These are phyloP conservation scores for Penicillium psychrosexuale DNA, from an alignment of 2,329 filamentous ascomycete genomes.

Conservation along the genomic window DNA sequence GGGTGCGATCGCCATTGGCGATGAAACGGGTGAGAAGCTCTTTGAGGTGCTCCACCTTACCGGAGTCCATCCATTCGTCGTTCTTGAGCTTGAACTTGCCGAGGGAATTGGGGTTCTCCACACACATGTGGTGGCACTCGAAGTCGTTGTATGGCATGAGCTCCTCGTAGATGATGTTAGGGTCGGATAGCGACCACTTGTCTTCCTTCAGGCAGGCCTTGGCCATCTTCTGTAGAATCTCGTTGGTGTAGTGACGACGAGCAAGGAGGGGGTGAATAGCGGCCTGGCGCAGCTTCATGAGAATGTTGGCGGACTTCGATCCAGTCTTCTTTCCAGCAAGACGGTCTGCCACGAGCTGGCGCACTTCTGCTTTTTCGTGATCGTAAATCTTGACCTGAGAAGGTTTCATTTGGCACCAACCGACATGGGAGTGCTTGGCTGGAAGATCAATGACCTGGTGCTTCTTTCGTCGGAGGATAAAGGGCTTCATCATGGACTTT, in stretches of 20 bases:
- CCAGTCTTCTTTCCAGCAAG: conserved; percentile 55
- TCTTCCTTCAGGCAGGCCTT: conserved; percentile 71
- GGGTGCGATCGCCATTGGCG: conserved; percentile 75
- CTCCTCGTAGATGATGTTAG: conserved; percentile 54
- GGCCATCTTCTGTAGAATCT: conserved; percentile 71
- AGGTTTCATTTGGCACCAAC: conserved; percentile 75
- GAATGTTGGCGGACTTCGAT: conserved; percentile 60
- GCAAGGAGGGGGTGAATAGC: conserved; percentile 90
- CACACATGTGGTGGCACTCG: conserved; percentile 58
- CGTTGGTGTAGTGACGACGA: conserved; percentile 73
- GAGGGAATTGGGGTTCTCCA: conserved; percentile 52
- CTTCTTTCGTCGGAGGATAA: conserved; percentile 91
- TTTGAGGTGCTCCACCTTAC: conserved; percentile 80
- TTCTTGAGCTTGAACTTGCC: conserved; percentile 57
- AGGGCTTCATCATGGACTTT: conserved; percentile 88
- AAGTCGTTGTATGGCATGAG: conserved; percentile 58
- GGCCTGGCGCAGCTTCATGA: conserved; percentile 90
- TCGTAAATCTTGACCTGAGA: conserved; percentile 72
- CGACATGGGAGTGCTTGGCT: conserved; percentile 70
- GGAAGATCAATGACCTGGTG: conserved; percentile 87
- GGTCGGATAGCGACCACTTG: conserved; percentile 49
- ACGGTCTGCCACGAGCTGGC: conserved; percentile 59
- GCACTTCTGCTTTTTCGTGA: conserved; percentile 61
- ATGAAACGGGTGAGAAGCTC: conserved; percentile 71
- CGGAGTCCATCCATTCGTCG: conserved; percentile 67